Evolutionary conservation across 805 yeast genomes (phyloP).

Genomic region (Kluyveromyces siamensis): DNA sequence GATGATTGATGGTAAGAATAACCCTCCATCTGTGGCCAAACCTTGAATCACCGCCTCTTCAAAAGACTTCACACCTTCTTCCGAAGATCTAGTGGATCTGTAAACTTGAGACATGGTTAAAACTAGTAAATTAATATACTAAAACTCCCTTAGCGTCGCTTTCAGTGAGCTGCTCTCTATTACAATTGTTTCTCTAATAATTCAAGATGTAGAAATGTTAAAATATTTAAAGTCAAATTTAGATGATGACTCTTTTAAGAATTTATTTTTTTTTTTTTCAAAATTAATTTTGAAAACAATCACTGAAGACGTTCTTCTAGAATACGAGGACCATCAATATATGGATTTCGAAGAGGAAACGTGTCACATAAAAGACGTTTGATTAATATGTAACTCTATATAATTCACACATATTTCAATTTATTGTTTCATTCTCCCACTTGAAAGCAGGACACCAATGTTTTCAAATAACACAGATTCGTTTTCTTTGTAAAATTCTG

Average conservation of each 20-base stretch:
- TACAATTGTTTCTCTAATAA: neutral
- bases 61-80: slow-evolving; percentile 46
- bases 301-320: neutral
- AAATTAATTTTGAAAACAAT: no score
- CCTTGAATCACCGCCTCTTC: slow-evolving; percentile 86
- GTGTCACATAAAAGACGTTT: no score
- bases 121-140: neutral
- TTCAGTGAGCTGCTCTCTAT: neutral
- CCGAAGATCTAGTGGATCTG: slow-evolving; percentile 70
- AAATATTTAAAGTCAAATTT: neutral
- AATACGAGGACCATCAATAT: no score
- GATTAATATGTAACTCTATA: neutral
- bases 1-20: slow-evolving; percentile 77
- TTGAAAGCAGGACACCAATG: slow-evolving; percentile 57
- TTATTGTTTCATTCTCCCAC: slow-evolving; percentile 23
- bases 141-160: neutral
- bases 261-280: neutral
- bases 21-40: slow-evolving; percentile 93
- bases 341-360: no score
- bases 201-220: neutral
- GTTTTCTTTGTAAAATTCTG: slow-evolving; percentile 58
- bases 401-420: slow-evolving; percentile 1
- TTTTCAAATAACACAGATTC: slow-evolving; percentile 75
- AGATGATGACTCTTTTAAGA: slow-evolving; percentile 1
- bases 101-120: slow-evolving; percentile 43